Base-by-base conservation (phyloP, 192 early-diverging fungal genomes). In the Backusella australiensis region DNA sequence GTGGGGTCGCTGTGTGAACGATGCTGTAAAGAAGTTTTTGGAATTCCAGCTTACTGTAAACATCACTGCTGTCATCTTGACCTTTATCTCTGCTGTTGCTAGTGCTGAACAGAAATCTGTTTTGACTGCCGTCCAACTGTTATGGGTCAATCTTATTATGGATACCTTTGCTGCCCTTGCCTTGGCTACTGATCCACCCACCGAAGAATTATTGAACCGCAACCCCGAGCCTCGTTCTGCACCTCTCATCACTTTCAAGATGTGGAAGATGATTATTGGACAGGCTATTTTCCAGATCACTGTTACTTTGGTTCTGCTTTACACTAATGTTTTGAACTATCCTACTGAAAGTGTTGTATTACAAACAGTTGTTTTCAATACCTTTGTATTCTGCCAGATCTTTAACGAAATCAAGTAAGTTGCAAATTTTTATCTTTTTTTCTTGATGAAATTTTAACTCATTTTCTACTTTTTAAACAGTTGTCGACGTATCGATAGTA, bases 121-220 rank as follows among this genome's bases (percentile, higher is more conserved):
- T 15, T 86, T 99, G 77, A 95, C 95, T 0, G 97, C 97, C 14
- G 93, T 99, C 0, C 98, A 99, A 85, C 79, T 99, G 67, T 84
- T 99, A 69, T 99, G 97, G 97, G 95, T 99, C 67, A 99, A 99
- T 84, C 85, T 99, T 78, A 99, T 99, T 53, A 99, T 99, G 98
- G 97, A 99, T 87, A 96, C 97, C 0, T 89, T 99, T 80, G 98
- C 98, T 1, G 96, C 98, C 8, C 91, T 99, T 36, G 98, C 97
- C 1, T 89, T 98, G 36, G 97, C 98, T 6, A 98, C 98, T 15
- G 98, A 99, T 77, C 92, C 93, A 69, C 97, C 98, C 0, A 93
- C 91, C 0, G 77, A 75, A 1, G 93, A 92, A 21, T 79, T 99
- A 35, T 86, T 99, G 49, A 86, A 97, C 49, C 91, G 97, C 66